Evolutionary conservation across 352 stramenopile genomes (phyloP).

Genomic region (Phytopythium aichiense): DNA sequence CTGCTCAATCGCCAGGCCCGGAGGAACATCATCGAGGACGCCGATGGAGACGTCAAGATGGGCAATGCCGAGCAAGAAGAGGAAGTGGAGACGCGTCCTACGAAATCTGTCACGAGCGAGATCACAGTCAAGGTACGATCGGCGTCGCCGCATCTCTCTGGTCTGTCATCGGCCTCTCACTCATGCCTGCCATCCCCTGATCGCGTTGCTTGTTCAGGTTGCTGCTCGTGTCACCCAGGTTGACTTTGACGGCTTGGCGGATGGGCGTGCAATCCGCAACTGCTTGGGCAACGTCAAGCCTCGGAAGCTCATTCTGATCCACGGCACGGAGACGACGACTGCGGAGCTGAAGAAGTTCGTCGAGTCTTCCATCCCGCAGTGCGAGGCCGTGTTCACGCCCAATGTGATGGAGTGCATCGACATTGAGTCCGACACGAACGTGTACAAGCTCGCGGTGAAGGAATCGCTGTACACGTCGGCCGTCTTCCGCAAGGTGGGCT

Average conservation of each 20-base stretch:
- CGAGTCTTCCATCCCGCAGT: constrained; percentile 75
- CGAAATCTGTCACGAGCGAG: constrained; percentile 75
- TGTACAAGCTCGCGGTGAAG: constrained; percentile 87
- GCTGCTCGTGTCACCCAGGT: constrained; percentile 74
- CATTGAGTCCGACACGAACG: constrained; percentile 88
- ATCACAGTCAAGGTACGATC: constrained; percentile 52
- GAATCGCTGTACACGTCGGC: constrained; percentile 83
- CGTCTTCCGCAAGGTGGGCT: constrained; percentile 82
- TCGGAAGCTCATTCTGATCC: constrained; percentile 84
- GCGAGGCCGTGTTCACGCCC: constrained; percentile 84
- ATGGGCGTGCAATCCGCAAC: constrained; percentile 84
- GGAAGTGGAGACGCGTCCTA: constrained; percentile 60
- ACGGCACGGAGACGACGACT: constrained; percentile 79
- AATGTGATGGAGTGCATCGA: constrained; percentile 88
- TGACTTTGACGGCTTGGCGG: constrained; percentile 82
- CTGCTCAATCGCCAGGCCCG: constrained; percentile 61
- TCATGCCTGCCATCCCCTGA: background rate
- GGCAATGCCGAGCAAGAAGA: constrained; percentile 56
- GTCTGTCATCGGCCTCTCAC: background rate
- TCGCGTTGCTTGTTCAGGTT: constrained; percentile 28
- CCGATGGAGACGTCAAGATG: constrained; percentile 67
- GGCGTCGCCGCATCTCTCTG: background rate
- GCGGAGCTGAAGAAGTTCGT: constrained; percentile 82
- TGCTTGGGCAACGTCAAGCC: constrained; percentile 88
- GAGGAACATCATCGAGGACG: constrained; percentile 58